A percentile compares a stretch with the other conserved stretches of the same genome.
These are phyloP conservation scores for Eucalyptus cloeziana DNA, from an alignment of 345 rosid genomes.

Conservation along the genomic window DNA sequence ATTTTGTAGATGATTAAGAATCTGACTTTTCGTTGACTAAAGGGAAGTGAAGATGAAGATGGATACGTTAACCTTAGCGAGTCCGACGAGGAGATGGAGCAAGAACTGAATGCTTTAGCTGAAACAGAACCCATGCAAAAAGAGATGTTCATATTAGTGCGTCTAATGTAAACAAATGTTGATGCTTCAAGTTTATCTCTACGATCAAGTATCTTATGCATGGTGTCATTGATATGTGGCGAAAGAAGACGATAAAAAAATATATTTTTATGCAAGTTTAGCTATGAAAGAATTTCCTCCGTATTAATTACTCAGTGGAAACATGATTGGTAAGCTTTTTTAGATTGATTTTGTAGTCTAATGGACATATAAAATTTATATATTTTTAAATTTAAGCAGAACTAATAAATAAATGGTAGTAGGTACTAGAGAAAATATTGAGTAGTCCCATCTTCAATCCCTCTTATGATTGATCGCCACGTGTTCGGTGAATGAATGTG, in stretches of 20 bases:
- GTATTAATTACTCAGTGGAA: not conserved
- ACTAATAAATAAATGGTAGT: too few relatives aligned
- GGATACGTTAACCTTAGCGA: not conserved
- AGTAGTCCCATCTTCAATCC: too few relatives aligned
- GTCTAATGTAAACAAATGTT: not conserved
- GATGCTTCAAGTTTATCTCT: not conserved
- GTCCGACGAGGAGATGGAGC: not conserved
- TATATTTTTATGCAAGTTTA: not conserved
- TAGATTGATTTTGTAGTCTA: not conserved
- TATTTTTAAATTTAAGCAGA: too few relatives aligned
- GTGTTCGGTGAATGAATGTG: accelerated
- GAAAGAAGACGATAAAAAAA: not conserved
- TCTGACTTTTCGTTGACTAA: not conserved
- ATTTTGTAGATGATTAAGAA: not conserved
- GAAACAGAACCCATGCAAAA: not conserved
- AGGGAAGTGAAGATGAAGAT: not conserved
- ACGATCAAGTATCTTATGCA: not conserved
- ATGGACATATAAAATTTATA: not conserved
- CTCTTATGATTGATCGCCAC: too few relatives aligned
- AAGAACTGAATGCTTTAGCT: not conserved
- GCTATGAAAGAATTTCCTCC: not conserved
- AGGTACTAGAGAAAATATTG: not conserved
- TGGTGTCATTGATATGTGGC: not conserved
- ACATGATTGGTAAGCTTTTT: not conserved
- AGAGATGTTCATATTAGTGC: not conserved